These are phyloP conservation scores for Chrysochromulina parva DNA, from an alignment of 78 protist species.

Conservation along the genomic window DNA sequence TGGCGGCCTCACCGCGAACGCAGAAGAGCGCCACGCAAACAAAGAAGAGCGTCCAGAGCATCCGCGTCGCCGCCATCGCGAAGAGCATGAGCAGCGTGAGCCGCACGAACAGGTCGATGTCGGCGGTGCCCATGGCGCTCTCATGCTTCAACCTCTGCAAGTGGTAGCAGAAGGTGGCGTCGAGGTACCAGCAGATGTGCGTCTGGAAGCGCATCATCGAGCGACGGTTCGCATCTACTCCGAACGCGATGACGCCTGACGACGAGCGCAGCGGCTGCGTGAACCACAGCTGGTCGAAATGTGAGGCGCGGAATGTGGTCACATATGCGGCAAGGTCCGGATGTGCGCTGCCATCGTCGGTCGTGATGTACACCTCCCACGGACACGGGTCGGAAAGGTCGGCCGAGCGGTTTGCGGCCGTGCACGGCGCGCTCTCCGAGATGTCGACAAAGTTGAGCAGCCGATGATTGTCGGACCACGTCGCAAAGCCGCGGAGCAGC, in stretches of 20 bases:
- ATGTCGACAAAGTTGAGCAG: background rate
- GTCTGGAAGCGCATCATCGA: background rate
- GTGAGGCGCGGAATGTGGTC: background rate
- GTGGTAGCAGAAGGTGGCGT: background rate
- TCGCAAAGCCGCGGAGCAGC: background rate
- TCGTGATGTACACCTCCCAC: background rate
- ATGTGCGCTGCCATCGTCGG: background rate
- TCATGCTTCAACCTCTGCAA: background rate
- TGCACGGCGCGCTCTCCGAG: background rate
- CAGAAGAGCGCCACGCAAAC: background rate
- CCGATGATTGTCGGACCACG: background rate
- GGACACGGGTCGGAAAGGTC: background rate
- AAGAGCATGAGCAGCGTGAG: background rate
- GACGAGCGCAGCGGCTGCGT: background rate
- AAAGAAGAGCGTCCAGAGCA: background rate
- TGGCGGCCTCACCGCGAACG: background rate
- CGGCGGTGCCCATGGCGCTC: background rate
- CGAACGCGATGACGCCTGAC: background rate
- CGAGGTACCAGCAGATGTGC: slow-evolving; percentile 16
- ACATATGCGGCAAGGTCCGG: background rate
- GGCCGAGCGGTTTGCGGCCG: background rate
- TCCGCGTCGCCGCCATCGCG: too few relatives aligned
- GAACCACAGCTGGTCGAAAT: background rate
- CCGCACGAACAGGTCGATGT: background rate
- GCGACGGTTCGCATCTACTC: background rate